phyloP scores from a whole-genome alignment of 805 yeast species.

The Henningerozyma blattae region DNA sequence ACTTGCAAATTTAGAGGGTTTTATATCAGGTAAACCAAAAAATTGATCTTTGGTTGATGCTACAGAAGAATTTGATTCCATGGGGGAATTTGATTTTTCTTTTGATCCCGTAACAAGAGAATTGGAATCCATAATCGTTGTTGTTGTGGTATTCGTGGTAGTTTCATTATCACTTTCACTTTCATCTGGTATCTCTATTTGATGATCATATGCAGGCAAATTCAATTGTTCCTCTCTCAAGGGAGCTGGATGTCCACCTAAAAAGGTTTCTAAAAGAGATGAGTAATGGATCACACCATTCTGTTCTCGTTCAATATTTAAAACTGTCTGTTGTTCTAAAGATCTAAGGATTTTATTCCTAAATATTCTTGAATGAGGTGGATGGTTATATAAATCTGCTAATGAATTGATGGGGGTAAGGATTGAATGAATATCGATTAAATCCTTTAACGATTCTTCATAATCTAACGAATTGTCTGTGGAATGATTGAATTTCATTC shows the following conservation, averaged over 20 bases:
- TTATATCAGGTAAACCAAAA: no score
- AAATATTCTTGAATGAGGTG: constrained; percentile 56
- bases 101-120: no score
- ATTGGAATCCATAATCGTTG: not conserved
- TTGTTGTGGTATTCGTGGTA: not conserved
- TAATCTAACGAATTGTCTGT: constrained; percentile 8
- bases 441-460: constrained; percentile 32
- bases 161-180: constrained; percentile 9
- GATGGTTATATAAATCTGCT: constrained; percentile 62
- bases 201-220: constrained; percentile 60
- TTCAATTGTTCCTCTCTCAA: constrained; percentile 52
- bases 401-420: constrained; percentile 75
- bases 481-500: constrained; percentile 16
- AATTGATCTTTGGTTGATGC: no score
- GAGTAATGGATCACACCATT: constrained; percentile 58
- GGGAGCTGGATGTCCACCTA: constrained; percentile 77
- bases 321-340: constrained; percentile 65
- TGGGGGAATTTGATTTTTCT: no score
- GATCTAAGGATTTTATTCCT: constrained; percentile 39
- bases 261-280: constrained; percentile 60
- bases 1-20: no score
- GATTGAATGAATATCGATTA: constrained; percentile 43
- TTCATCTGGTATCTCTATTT: constrained; percentile 27
- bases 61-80: no score
- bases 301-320: constrained; percentile 73